phyloP scores from a whole-genome alignment of 441 rosid species.

The Adansonia gregorii region DNA sequence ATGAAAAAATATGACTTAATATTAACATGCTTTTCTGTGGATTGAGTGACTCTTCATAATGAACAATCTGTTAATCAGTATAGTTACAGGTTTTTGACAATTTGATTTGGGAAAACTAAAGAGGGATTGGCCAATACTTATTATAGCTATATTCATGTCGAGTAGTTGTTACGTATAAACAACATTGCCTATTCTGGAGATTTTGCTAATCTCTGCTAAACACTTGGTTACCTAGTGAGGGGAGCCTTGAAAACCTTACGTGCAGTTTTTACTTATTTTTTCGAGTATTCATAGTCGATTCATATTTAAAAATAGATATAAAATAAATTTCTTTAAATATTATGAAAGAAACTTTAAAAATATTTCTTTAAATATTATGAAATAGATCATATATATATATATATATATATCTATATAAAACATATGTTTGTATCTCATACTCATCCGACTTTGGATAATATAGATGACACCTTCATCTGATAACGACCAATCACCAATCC shows the following conservation, averaged over 20 bases:
- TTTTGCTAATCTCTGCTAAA: neutral
- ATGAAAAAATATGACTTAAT: neutral
- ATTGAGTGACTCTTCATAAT: neutral
- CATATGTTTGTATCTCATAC: too few relatives aligned
- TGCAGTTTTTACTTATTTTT: too few relatives aligned
- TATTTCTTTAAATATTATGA: too few relatives aligned
- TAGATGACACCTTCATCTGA: neutral
- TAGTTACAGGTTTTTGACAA: neutral
- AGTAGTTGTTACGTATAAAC: neutral
- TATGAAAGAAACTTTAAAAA: too few relatives aligned
- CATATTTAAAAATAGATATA: too few relatives aligned
- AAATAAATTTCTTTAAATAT: too few relatives aligned
- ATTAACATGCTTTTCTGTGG: neutral
- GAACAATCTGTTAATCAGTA: neutral
- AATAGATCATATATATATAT: too few relatives aligned
- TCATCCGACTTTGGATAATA: too few relatives aligned
- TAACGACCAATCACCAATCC: constrained; percentile 15
- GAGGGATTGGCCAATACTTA: neutral
- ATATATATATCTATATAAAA: too few relatives aligned
- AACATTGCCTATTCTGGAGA: neutral
- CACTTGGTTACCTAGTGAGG: neutral
- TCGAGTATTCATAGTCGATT: too few relatives aligned
- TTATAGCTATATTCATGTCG: neutral
- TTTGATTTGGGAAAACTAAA: neutral
- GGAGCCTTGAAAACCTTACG: neutral